Conservation (phyloP, 2,329 filamentous ascomycete genomes). For the Penicillium sp. region DNA sequence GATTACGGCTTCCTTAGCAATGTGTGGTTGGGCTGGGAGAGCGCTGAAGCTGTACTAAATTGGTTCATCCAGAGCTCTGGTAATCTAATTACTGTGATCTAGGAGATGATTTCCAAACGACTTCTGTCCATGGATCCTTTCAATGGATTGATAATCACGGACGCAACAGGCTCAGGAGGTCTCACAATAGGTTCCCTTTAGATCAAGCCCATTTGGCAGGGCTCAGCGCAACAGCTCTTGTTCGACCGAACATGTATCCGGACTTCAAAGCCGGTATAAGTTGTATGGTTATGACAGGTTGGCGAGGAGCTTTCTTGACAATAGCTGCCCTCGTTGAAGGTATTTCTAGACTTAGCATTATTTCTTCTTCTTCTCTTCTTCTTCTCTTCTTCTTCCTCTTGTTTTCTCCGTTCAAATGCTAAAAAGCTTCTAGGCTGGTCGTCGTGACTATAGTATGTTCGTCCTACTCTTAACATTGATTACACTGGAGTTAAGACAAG, state of each 20-base stretch:
- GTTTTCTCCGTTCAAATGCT: background rate
- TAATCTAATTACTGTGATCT: no score
- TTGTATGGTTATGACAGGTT: background rate
- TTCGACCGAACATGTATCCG: background rate
- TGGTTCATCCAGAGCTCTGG: no score
- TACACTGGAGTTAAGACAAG: background rate
- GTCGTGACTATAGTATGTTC: background rate
- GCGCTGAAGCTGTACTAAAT: background rate
- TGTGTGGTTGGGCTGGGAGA: conserved; percentile 1
- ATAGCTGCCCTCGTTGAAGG: background rate
- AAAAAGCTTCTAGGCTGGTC: background rate
- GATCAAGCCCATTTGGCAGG: background rate
- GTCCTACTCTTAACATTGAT: background rate
- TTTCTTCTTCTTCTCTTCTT: background rate
- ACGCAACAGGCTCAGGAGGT: no score
- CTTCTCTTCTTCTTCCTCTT: background rate
- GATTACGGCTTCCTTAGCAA: background rate
- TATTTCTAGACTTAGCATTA: background rate
- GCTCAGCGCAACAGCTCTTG: background rate
- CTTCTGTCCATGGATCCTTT: no score
- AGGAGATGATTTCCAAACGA: no score
- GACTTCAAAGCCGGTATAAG: background rate
- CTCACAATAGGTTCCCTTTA: no score
- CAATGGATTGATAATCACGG: no score
- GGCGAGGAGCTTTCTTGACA: background rate